Evolutionary conservation across 805 yeast species (phyloP), one percentile per base, ranked within the genome.

Genomic region (Kodamaea restingae): DNA sequence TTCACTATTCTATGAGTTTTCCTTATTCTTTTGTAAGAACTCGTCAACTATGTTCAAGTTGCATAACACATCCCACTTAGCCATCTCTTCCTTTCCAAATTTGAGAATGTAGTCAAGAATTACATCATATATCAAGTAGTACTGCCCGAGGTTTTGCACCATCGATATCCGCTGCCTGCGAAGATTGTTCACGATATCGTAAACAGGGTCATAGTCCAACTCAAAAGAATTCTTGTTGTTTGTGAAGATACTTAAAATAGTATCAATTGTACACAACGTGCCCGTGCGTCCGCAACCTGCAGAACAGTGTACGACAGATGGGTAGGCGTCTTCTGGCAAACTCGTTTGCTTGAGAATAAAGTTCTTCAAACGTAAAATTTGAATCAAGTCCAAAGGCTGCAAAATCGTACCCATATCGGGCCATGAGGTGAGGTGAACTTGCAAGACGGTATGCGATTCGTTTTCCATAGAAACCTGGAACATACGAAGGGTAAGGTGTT

Each of bases 371-470:
- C 50, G 58, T 12, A 78, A 55, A 9, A 67, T 47, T 36, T 70
- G 66, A 18, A 86, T 63, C 20, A 88, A 62, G 46, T 81, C 84
- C 14, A 65, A 59, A 12, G 81, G 74, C 32, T 73, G 73, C 17
- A 72, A 60, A 21, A 82, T 70, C 2, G 81, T 75, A 7, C 84
- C 84, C 66, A 80, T 78, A 63, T 91, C 98, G 1, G 82, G 80
- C 98, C 98, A 91, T 18, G 80, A 70, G 31, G 75, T 63, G 41
- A 85, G 70, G 42, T 88, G 95, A n/a, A 87, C 54, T 57, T 91
- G 98, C 11, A 81, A 53, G 11, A 85, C 74, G 27, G 69, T 70
- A 46, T 75, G 80, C 12, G 32, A 40, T 11, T 28, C 25, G 9
- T 21, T 37, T 4, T 35, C 39, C 36, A 50, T 39, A 3, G 38